Base-by-base conservation (phyloP, 805 yeast genomes). In the Henningerozyma blattae region DNA sequence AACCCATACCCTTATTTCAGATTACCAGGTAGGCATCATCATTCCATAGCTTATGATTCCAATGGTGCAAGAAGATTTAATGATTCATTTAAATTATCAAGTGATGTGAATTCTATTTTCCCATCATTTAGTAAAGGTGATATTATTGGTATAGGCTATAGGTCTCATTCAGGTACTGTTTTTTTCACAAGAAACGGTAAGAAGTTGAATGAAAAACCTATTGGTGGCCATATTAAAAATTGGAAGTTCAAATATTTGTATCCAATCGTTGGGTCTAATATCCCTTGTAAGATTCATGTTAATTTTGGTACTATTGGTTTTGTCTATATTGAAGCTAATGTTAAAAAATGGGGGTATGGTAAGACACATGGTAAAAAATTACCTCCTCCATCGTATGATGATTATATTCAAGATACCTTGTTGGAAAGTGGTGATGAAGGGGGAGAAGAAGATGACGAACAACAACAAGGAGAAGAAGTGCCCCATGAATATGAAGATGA, bases 111-210 rank as follows among this genome's bases (percentile, higher is more conserved):
- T 51, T 39, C 70, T 44, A 45, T 77, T 47, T 67, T 75, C 37
- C 89, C 94, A 0, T 45, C 55, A 17, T 57, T 77, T 31, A 68
- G 72, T 24, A 75, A 80, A 42, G 96, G 96, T 20, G 98, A 91
- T 55, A 93, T 91, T 22, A 68, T 91, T 12, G 98, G 98, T 2
- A 72, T 89, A 19, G 98, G 98, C 0, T 81, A 84, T 50, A 68
- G 89, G 39, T 75, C 83, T 2, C 65, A 85, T 30, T 66, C 83
- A 14, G 94, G 96, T 2, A 77, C 94, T 0, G 69, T 91, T 0
- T 91, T 91, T 48, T 91, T 87, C 65, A 91, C 98, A 0, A 70
- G 95, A 44, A 91, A 91, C 48, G 98, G 98, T 19, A 85, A 85
- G 52, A 85, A 84, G 50, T 61, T 91, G 18, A 72, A 72, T 26